Conservation (phyloP, 768 basidiomycete species). For the Boletus patriciae region DNA sequence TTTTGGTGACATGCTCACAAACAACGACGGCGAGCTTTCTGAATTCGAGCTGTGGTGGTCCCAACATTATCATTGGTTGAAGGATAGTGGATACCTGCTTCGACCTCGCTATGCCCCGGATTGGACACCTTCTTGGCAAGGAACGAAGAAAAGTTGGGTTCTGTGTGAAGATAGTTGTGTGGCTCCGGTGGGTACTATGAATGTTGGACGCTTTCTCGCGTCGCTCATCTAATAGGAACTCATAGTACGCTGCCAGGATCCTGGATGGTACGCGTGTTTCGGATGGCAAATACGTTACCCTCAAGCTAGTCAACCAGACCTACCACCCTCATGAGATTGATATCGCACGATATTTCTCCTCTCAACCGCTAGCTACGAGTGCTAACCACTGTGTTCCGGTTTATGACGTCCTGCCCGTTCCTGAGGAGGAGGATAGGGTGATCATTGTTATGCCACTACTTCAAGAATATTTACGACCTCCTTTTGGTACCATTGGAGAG, state of each 20-base stretch:
- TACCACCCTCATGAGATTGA: slow-evolving; percentile 30
- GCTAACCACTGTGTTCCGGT: slow-evolving; percentile 39
- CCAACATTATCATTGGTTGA: slow-evolving; percentile 12
- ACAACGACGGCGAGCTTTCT: not conserved
- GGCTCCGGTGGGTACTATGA: not conserved
- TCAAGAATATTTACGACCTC: slow-evolving; percentile 14
- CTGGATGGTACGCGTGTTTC: slow-evolving; percentile 32
- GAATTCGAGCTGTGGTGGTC: slow-evolving; percentile 13
- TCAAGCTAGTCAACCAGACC: slow-evolving; percentile 29
- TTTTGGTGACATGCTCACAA: too few species aligned
- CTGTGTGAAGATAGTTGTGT: slow-evolving; percentile 6
- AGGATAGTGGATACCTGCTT: slow-evolving; percentile 17
- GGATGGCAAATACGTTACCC: slow-evolving; percentile 29
- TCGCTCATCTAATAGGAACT: slow-evolving; percentile 20
- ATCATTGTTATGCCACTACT: slow-evolving; percentile 40
- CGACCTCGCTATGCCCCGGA: slow-evolving; percentile 22
- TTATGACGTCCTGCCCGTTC: slow-evolving; percentile 22
- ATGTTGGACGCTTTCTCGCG: not conserved
- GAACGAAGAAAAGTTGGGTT: not conserved
- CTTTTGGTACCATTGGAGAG: slow-evolving; percentile 25
- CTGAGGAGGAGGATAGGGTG: not conserved
- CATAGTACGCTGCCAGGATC: slow-evolving; percentile 8
- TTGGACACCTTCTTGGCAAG: slow-evolving; percentile 24
- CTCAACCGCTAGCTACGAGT: not conserved
- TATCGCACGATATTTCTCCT: slow-evolving; percentile 28